Conservation (phyloP, 805 yeast species). For the Hermanozyma aechmeae region DNA sequence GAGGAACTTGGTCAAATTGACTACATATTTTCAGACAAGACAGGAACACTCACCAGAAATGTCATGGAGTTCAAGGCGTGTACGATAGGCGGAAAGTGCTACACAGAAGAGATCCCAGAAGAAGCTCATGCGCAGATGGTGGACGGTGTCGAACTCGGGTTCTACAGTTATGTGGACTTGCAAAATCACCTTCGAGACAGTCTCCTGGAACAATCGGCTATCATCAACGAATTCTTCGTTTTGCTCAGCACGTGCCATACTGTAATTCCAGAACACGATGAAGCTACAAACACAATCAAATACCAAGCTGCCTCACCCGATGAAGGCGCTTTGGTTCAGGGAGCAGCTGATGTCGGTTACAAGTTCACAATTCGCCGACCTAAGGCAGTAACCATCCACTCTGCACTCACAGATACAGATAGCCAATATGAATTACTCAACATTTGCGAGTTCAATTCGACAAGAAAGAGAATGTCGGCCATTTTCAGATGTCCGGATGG, state of each 20-base stretch:
- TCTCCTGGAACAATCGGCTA: constrained; percentile 34
- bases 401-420: constrained; percentile 37
- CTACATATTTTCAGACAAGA: constrained; percentile 92
- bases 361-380: constrained; percentile 82
- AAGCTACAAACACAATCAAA: constrained; percentile 52
- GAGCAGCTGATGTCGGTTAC: constrained; percentile 86
- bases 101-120: constrained; percentile 84
- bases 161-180: constrained; percentile 59
- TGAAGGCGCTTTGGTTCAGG: constrained; percentile 97
- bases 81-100: constrained; percentile 86
- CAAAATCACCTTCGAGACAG: constrained; percentile 38
- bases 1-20: constrained; percentile 97
- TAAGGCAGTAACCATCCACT: constrained; percentile 59
- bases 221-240: constrained; percentile 69
- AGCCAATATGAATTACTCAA: constrained; percentile 71
- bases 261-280: constrained; percentile 82
- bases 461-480: constrained; percentile 96
- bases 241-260: constrained; percentile 92
- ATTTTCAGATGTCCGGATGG: constrained; percentile 94
- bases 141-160: constrained; percentile 80
- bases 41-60: constrained; percentile 93
- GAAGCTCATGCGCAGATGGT: constrained; percentile 61
- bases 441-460: constrained; percentile 93
- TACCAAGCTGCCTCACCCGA: constrained; percentile 99
- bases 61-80: constrained; percentile 95